Conservation (phyloP, 805 yeast genomes). For the Ogataea neopini region DNA sequence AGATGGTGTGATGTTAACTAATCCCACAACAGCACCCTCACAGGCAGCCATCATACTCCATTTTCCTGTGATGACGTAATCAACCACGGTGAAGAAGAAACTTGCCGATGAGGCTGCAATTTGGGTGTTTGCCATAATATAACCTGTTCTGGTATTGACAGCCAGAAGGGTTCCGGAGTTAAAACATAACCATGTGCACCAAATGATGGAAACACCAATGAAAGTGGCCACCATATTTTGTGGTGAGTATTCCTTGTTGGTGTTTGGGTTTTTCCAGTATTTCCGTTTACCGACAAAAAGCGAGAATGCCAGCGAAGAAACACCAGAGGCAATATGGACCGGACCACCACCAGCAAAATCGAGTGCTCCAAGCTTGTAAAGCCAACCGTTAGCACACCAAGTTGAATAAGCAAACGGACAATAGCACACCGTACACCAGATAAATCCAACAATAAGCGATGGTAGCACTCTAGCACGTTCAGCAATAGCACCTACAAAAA, state of each 20-base stretch:
- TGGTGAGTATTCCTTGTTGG: slow-evolving; percentile 35
- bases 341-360: slow-evolving; percentile 55
- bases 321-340: slow-evolving; percentile 47
- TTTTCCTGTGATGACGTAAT: slow-evolving; percentile 41
- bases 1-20: slow-evolving; percentile 49
- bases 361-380: slow-evolving; percentile 43
- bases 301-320: slow-evolving; percentile 44
- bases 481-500: slow-evolving; percentile 47
- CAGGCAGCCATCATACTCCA: slow-evolving; percentile 45
- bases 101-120: slow-evolving; percentile 52
- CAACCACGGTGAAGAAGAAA: slow-evolving; percentile 44
- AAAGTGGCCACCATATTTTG: slow-evolving; percentile 41
- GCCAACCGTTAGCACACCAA: slow-evolving; percentile 49
- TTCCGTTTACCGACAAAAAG: slow-evolving; percentile 44
- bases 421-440: slow-evolving; percentile 46
- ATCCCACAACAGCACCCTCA: slow-evolving; percentile 47
- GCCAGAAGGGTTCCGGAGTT: slow-evolving; percentile 46
- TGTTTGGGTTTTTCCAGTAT: slow-evolving; percentile 33
- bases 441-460: slow-evolving; percentile 40
- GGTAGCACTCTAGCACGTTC: slow-evolving; percentile 46
- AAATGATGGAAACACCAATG: slow-evolving; percentile 46
- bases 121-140: slow-evolving; percentile 50
- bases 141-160: slow-evolving; percentile 45
- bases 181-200: slow-evolving; percentile 53
- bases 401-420: slow-evolving; percentile 48